phyloP scores from a whole-genome alignment of 352 stramenopile genomes.

The Phytophthora brassicae region DNA sequence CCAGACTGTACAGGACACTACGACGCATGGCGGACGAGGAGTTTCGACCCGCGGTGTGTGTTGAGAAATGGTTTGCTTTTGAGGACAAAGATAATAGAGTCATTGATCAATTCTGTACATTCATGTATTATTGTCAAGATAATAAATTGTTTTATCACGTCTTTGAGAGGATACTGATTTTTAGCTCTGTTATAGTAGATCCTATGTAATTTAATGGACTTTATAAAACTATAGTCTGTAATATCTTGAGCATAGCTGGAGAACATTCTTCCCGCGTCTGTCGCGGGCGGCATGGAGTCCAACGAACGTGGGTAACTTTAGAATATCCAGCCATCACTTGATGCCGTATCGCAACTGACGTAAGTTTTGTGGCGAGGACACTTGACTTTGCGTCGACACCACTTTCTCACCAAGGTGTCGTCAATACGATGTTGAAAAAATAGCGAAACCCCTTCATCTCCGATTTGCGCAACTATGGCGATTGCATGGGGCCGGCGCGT shows the following conservation, averaged over 20 bases:
- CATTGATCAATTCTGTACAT: too few relatives aligned
- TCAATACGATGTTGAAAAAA: neutral
- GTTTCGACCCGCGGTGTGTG: neutral
- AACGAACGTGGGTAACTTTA: neutral
- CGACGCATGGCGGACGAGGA: constrained; percentile 2
- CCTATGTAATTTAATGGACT: too few relatives aligned
- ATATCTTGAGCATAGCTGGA: neutral
- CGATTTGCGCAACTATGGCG: constrained; percentile 17
- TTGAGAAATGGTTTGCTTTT: constrained; percentile 7
- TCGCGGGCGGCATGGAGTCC: neutral
- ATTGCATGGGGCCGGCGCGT: constrained; percentile 64
- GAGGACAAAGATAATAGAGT: too few relatives aligned
- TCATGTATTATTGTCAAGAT: too few relatives aligned
- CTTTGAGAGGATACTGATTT: too few relatives aligned
- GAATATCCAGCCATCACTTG: neutral
- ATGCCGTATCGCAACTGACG: too few relatives aligned
- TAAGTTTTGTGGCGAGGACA: too few relatives aligned
- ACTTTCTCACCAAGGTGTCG: too few relatives aligned
- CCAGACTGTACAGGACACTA: constrained; percentile 1
- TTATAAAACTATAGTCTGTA: too few relatives aligned
- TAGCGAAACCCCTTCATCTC: constrained; percentile 20
- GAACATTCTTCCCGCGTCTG: neutral
- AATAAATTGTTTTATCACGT: too few relatives aligned
- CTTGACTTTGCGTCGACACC: too few relatives aligned
- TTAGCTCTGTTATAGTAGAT: too few relatives aligned